Evolutionary conservation across 2,329 filamentous ascomycete species (phyloP), one percentile per base, ranked within the genome.

Genomic region (Sarocladium strictum): DNA sequence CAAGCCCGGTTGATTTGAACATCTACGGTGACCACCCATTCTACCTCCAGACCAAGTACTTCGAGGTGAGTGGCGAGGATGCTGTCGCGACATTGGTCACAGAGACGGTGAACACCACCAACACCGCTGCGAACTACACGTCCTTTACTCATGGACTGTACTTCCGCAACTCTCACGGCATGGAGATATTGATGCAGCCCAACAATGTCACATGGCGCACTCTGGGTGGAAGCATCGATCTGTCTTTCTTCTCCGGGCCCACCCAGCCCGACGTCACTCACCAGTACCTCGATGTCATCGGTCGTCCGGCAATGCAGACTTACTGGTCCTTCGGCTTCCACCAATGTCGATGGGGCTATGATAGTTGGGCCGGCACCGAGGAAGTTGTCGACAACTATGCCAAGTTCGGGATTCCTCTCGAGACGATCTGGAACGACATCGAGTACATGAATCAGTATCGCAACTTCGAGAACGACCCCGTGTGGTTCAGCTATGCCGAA

Each of bases 141-240:
- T 60, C 65, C 57, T 69, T 81, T 64, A 68, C 84, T 61, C 62
- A 87, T 74, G 75, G 84, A n/a, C 85, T 88, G 9, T 84, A 87
- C 65, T 72, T 88, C 38, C 65, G 86, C 57, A 88, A 86, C 67
- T 84, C 81, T 12, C 85, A 87, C 63, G 85, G 81, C 33, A 89
- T 89, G 83, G 86, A 90, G 58, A 76, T 90, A 67, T 85, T 85
- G 62, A 83, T 90, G 64, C 78, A 89, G 63, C 78, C 82, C 56
- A 19, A 45, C 6, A 19, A 45, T 24, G 77, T 92, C 11, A 85
- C 90, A 67, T 91, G 90, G 70, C 89, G 90, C 64, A 80, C 81
- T 0, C 74, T 90, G 1, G 87, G 88, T 14, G 88, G 88, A 12
- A 77, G 90, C 19, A 64, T 92, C 2, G 88, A 90, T 65, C 78